A percentile compares a stretch with the other conserved stretches of the same genome.
Conservation (phyloP, 2,329 filamentous ascomycete species). For the Gaeumannomyces tritici region DNA sequence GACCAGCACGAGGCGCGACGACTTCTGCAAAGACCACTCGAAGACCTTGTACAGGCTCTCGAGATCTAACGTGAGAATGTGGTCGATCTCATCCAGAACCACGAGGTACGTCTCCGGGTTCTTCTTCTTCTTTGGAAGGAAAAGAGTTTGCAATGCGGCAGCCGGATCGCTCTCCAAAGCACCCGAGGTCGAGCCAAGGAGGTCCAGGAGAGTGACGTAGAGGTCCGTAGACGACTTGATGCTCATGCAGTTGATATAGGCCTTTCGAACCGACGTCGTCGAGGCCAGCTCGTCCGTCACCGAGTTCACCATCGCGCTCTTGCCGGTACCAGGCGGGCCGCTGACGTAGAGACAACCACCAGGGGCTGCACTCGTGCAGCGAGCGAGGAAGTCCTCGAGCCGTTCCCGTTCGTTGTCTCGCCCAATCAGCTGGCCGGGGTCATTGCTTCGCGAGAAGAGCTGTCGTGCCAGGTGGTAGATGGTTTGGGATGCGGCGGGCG, state of each 20-base stretch:
- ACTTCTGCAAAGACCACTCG: slow-evolving; percentile 82
- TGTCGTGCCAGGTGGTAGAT: slow-evolving; percentile 84
- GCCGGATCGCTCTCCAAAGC: slow-evolving; percentile 58
- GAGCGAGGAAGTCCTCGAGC: slow-evolving; percentile 58
- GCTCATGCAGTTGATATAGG: slow-evolving; percentile 95
- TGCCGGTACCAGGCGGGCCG: slow-evolving; percentile 90
- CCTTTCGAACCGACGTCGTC: slow-evolving; percentile 49
- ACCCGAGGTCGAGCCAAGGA: slow-evolving; percentile 47
- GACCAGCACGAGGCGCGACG: slow-evolving; percentile 72
- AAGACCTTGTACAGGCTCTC: slow-evolving; percentile 91
- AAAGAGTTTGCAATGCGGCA: slow-evolving; percentile 58
- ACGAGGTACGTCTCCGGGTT: slow-evolving; percentile 63
- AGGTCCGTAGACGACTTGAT: slow-evolving; percentile 82
- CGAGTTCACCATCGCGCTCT: slow-evolving; percentile 86
- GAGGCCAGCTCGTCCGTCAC: slow-evolving; percentile 53
- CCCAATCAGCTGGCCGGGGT: slow-evolving; percentile 66
- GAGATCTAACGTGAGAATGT: slow-evolving; percentile 79
- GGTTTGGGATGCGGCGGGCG: slow-evolving; percentile 59
- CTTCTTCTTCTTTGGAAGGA: slow-evolving; percentile 54
- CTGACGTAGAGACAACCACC: slow-evolving; percentile 90
- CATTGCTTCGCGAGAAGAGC: slow-evolving; percentile 71
- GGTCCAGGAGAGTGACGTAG: slow-evolving; percentile 67
- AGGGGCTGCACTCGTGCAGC: slow-evolving; percentile 46
- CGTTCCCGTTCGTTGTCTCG: slow-evolving; percentile 61
- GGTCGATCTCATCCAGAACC: slow-evolving; percentile 89